phyloP scores from a whole-genome alignment of 495 filamentous ascomycete species.

The Cetradonia linearis region DNA sequence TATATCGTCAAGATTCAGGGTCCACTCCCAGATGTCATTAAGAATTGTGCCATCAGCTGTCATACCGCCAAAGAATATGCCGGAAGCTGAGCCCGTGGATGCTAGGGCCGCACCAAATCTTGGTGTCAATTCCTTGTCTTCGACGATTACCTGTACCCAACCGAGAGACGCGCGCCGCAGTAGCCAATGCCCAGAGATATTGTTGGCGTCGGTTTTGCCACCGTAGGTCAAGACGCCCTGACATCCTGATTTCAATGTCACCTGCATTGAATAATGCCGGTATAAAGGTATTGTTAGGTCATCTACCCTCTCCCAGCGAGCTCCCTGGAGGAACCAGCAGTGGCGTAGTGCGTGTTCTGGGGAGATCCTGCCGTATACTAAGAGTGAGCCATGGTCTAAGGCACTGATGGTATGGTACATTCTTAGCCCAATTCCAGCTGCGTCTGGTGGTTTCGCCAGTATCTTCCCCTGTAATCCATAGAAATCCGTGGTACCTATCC shows the following conservation, averaged over 20 bases:
- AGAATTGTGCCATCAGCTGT: slow-evolving; percentile 46
- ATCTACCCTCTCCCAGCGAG: slow-evolving; percentile 50
- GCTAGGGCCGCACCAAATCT: slow-evolving; percentile 53
- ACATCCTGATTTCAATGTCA: slow-evolving; percentile 37
- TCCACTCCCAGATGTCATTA: slow-evolving; percentile 50
- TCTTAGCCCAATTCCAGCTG: slow-evolving; percentile 36
- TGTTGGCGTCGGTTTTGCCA: slow-evolving; percentile 52
- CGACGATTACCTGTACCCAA: slow-evolving; percentile 41
- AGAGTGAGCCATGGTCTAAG: slow-evolving; percentile 41
- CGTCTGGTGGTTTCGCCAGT: neutral
- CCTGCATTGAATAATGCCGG: slow-evolving; percentile 52
- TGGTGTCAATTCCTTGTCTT: slow-evolving; percentile 33
- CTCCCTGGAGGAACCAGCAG: slow-evolving; percentile 58
- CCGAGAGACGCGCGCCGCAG: slow-evolving; percentile 49
- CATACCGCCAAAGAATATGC: slow-evolving; percentile 62
- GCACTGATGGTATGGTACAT: slow-evolving; percentile 72
- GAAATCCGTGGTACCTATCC: slow-evolving; percentile 51
- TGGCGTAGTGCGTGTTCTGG: slow-evolving; percentile 55
- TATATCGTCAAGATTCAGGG: slow-evolving; percentile 24
- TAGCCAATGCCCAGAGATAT: slow-evolving; percentile 50
- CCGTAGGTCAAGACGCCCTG: slow-evolving; percentile 52
- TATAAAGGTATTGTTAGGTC: slow-evolving; percentile 57
- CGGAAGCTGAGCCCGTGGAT: slow-evolving; percentile 33
- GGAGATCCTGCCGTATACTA: slow-evolving; percentile 71
- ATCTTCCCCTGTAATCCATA: slow-evolving; percentile 30